Base-by-base conservation (phyloP, 768 basidiomycete genomes). In the Rhodosporidiobolus odoratus region DNA sequence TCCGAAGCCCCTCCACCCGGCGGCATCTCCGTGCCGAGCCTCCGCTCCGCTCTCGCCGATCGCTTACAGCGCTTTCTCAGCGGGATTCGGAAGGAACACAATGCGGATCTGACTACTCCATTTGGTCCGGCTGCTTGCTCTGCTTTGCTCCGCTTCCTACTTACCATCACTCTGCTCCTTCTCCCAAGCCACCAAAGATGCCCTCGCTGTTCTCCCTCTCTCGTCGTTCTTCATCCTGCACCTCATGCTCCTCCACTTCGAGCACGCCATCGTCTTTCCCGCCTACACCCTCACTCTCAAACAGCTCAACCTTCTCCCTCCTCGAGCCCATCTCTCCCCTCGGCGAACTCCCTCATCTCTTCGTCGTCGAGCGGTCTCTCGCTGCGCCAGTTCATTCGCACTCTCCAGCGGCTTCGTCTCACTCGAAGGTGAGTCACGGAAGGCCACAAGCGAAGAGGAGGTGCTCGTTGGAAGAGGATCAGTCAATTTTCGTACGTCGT, bases 401-500 rank as follows among this genome's bases (percentile, higher is more conserved):
- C 12, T n/a, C 34, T 8, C 10, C 52, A 4, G 12, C 7, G 27
- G 13, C 52, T 30, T 9, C n/a, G n/a, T 9, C 52, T 27, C 16
- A 8, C 52, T 32, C 48, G 48, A 50, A 8, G 21, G 8, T n/a
- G 21, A 43, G 43, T 12, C 48, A n/a, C 9, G 23, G 10, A 45
- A 27, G 52, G 19, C 52, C 52, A 30, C 27, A 27, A 10, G 27
- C 27, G 12, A 53, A 27, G 9, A n/a, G 17, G 15, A 50, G n/a
- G 27, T 8, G 15, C 27, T 27, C 52, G 48, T 13, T 50, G 62
- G 43, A 58, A 13, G 61, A 40, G 56, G 59, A 30, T 54, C 34
- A 68, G 34, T 56, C 63, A 27, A 27, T 62, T 47, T 65, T 56
- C 40, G 63, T 57, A 25, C 27, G 63, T 56, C 37, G 10, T 30